Base-by-base conservation (phyloP, 768 basidiomycete genomes). In the Tricholoma furcatifolium region DNA sequence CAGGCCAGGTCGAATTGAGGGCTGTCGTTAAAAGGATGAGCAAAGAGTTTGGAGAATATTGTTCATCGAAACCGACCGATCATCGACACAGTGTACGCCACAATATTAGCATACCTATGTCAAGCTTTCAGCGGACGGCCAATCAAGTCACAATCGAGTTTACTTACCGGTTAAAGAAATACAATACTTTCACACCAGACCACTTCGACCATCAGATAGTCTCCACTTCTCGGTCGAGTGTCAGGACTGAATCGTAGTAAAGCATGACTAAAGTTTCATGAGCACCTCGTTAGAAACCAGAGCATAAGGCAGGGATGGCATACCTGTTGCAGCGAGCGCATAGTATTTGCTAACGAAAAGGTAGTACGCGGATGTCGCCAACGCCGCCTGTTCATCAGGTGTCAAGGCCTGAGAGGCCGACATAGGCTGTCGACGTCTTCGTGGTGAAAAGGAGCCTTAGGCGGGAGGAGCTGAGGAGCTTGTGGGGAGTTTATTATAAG, bases 331-430 rank as follows among this genome's bases (percentile, higher is more conserved):
- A 15, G 47, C 56, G 8, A 57, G 48, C 17, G 56, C 51, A 47
- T 53, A 57, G 27, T 53, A 57, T 24, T 53, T 57, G 56, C 50
- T 53, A n/a, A 57, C 36, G 17, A 43, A 50, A 17, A 57, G 48
- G 41, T 57, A 43, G 34, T 45, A 53, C 20, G 56, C 52, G 2
- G 51, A 43, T 1, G 20, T 50, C 17, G 31, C 43, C 39, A 57
- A 40, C 20, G 56, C 51, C 43, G 44, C 45, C 46, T 35, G 46
- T 24, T 43, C 41, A 7, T 34, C 56, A 44, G 56, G 56, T 30
- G 47, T 35, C 24, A 57, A 34, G 9, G 47, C 43, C 39, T 30
- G 51, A 11, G 43, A 12, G 31, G n/a, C 48, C 24, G 52, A 50
- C 56, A 57, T 53, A 15, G 27, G 21, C 14, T 27, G 27, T 27